Base-by-base conservation (phyloP, 2,329 filamentous ascomycete species). In the Cercospora canescens region DNA sequence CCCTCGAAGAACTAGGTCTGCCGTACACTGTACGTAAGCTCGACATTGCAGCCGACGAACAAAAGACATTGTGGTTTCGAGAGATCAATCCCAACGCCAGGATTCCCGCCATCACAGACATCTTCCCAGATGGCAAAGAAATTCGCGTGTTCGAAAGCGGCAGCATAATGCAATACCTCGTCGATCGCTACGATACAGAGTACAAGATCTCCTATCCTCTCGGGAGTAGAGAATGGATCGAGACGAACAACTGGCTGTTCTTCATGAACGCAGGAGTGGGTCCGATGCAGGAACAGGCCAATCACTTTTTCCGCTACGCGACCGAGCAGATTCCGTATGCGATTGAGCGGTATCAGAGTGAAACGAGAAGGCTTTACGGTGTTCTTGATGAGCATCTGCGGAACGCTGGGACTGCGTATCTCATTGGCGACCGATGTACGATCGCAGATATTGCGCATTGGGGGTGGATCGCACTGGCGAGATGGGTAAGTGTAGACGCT, bases 11-110 rank as follows among this genome's bases (percentile, higher is more conserved):
- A 81, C 85, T 96, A 5, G 89, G 76, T 37, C 81, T 95, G 41
- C 87, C 52, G 9, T 96, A 96, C 45, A 85, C 89, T 60, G 86
- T 89, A 39, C 85, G 89, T 57, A 83, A 85, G 45, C 88, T 96
- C 74, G 85, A 91, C n/a, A 85, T 95, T 65, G 81, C 78, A 69
- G 90, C 90, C 67, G 91, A 92, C 18, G 61, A 68, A 61, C 92
- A 95, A 73, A 96, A 94, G 73, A 86, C 94, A 77, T 87, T 87
- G 14, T 96, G 92, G 92, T 97, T 94, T 81, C 86, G 95, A 37
- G 88, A 89, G 58, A 95, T 97, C 81, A 97, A 97, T 80, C 93
- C 93, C 69, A 97, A 97, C 78, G 93, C 55, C n/a, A 90, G 93
- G 70, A 96, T 97, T 73, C 94, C 93, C 2, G 93, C 93, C 64